A percentile compares a stretch with the other conserved stretches of the same genome.
These are phyloP conservation scores for Thelonectria discophora DNA, from an alignment of 2,329 filamentous ascomycete species.

Conservation along the genomic window DNA sequence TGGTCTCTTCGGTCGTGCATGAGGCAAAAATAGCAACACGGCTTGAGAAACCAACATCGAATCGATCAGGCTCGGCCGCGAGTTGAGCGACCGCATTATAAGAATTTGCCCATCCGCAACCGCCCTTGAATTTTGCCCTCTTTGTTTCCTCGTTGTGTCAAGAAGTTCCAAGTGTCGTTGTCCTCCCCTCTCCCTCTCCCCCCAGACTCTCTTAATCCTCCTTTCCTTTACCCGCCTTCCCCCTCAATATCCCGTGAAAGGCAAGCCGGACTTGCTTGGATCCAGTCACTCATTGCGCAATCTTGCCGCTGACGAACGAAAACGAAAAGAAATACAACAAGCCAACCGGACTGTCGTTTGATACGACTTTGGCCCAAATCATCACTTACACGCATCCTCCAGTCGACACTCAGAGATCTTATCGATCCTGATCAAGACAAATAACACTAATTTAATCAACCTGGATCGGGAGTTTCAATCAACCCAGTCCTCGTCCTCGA, in stretches of 20 bases:
- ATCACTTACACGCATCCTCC: conserved; percentile 39
- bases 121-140: conserved; percentile 52
- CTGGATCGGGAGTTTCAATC: conserved; percentile 39
- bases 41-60: conserved; percentile 39
- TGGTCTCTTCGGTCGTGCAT: conserved; percentile 39
- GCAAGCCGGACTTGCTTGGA: conserved; percentile 70
- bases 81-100: conserved; percentile 64
- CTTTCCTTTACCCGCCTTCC: conserved; percentile 47
- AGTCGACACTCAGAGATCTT: conserved; percentile 40
- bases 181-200: no score
- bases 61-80: conserved; percentile 48
- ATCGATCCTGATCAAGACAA: conserved; percentile 38
- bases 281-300: conserved; percentile 58
- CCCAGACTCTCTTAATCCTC: conserved; percentile 52
- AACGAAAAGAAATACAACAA: conserved; percentile 27
- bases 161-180: conserved; percentile 60
- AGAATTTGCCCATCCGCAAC: conserved; percentile 61
- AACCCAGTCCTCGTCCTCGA: conserved; percentile 35
- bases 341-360: conserved; percentile 37
- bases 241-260: conserved; percentile 53
- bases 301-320: conserved; percentile 34
- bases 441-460: conserved; percentile 45
- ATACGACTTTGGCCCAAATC: conserved; percentile 41
- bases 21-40: conserved; percentile 53
- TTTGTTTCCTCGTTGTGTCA: conserved; percentile 50